Conservation (phyloP, 2,329 filamentous ascomycete species). For the Fonsecaea monophora region DNA sequence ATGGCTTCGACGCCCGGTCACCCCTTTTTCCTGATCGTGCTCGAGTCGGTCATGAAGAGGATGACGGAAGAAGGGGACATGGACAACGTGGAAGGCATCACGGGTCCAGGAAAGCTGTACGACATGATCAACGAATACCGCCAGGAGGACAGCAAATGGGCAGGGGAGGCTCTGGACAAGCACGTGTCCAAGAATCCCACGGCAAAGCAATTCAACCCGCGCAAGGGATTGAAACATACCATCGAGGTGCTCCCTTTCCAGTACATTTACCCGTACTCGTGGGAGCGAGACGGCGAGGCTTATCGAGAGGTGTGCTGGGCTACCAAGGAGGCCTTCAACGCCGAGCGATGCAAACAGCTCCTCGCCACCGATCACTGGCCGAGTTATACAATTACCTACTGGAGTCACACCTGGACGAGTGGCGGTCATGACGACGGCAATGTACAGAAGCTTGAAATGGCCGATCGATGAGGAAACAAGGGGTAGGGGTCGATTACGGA, state of each 20-base stretch:
- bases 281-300: constrained; percentile 39
- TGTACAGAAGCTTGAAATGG: constrained; percentile 36
- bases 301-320: constrained; percentile 37
- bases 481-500: background rate
- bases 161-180: constrained; percentile 32
- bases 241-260: constrained; percentile 37
- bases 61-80: constrained; percentile 16
- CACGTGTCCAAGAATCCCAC: constrained; percentile 36
- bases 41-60: constrained; percentile 36
- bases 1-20: constrained; percentile 48
- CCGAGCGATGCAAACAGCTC: constrained; percentile 37
- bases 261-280: constrained; percentile 40
- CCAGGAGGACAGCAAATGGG: constrained; percentile 20
- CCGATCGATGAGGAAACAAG: constrained; percentile 21
- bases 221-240: constrained; percentile 33
- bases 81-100: constrained; percentile 31
- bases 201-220: constrained; percentile 34
- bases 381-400: constrained; percentile 40
- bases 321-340: constrained; percentile 30
- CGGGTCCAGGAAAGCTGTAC: constrained; percentile 37
- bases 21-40: constrained; percentile 45
- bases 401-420: constrained; percentile 40
- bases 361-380: constrained; percentile 38
- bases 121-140: constrained; percentile 33
- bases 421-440: constrained; percentile 34